Evolutionary conservation across 2,329 filamentous ascomycete genomes (phyloP).

Genomic region (Fusarium sp.): DNA sequence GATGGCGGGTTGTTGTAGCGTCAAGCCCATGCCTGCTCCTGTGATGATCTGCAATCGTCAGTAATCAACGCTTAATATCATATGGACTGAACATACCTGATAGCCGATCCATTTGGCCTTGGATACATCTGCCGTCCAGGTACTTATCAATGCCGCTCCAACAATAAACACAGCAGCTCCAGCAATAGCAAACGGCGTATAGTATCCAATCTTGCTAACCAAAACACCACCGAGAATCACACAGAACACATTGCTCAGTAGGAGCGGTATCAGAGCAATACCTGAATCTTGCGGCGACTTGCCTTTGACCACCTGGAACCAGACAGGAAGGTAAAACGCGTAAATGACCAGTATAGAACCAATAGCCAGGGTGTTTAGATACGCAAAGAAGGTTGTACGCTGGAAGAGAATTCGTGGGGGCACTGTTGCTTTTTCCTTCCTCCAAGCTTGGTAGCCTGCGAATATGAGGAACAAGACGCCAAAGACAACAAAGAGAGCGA

Average conservation of each 20-base stretch:
- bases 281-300: constrained; percentile 9
- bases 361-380: neutral
- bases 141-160: constrained; percentile 1
- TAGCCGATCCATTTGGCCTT: constrained; percentile 13
- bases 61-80: neutral
- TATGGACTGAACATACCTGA: neutral
- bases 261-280: neutral
- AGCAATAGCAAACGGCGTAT: constrained; percentile 4
- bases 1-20: constrained; percentile 14
- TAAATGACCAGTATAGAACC: constrained; percentile 7
- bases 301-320: constrained; percentile 22
- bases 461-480: neutral
- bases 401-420: constrained; percentile 5
- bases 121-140: neutral
- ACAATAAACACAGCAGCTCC: constrained; percentile 1
- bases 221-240: constrained; percentile 16
- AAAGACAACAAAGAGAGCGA: constrained; percentile 19
- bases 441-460: constrained; percentile 9
- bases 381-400: neutral
- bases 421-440: constrained; percentile 5
- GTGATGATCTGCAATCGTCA: neutral
- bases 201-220: constrained; percentile 8
- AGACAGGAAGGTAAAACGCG: constrained; percentile 18
- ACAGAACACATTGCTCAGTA: constrained; percentile 9
- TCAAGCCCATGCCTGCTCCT: constrained; percentile 7